phyloP scores from a whole-genome alignment of 2,329 filamentous ascomycete species.

The Trichoderma guizhouense region DNA sequence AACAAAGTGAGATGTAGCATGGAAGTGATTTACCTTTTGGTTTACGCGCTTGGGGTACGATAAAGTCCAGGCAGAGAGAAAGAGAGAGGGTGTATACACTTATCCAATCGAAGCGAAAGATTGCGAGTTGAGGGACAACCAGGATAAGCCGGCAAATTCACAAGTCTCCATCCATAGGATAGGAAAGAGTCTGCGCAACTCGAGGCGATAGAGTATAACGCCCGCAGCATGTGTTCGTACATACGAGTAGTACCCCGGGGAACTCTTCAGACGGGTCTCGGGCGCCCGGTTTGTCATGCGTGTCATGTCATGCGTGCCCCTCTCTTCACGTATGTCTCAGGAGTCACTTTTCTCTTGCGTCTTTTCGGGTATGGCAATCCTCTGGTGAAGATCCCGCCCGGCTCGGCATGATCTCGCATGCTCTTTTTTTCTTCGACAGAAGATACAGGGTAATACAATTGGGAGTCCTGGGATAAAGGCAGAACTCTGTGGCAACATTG shows the following conservation, averaged over 20 bases:
- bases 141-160: neutral
- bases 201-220: neutral
- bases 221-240: neutral
- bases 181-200: neutral
- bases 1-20: no score
- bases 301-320: neutral
- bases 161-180: neutral
- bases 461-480: no score
- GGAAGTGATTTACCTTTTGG: neutral
- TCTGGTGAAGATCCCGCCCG: neutral
- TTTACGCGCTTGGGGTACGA: neutral
- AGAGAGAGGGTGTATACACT: neutral
- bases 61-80: neutral
- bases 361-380: neutral
- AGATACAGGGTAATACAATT: neutral
- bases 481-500: neutral
- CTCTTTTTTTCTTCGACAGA: neutral
- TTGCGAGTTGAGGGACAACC: neutral
- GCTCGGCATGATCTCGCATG: neutral
- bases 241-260: neutral
- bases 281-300: slow-evolving; percentile 4
- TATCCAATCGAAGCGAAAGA: neutral
- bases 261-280: neutral
- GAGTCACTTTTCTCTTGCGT: neutral
- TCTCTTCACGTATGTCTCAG: neutral